These are phyloP conservation scores for Moesziomyces parantarcticus DNA, from an alignment of 1,284 basidiomycete species.

Conservation along the genomic window DNA sequence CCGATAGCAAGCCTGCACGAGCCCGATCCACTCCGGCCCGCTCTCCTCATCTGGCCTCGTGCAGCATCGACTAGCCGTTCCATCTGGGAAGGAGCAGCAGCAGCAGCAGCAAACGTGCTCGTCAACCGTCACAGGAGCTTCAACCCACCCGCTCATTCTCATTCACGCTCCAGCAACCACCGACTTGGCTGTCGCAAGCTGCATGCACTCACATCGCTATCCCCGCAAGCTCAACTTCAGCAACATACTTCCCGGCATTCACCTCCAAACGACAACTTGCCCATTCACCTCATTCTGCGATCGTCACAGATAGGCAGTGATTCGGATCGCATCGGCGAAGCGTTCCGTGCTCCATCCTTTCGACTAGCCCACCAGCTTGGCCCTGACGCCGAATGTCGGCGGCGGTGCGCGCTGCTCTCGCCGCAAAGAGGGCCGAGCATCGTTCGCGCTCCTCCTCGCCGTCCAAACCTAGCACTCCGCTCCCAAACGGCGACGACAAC, in stretches of 20 bases:
- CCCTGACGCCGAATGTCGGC: conserved; percentile 50
- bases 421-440: conserved; percentile 46
- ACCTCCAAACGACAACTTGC: too few relatives aligned
- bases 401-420: conserved; percentile 55
- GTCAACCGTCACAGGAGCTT: too few relatives aligned
- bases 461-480: conserved; percentile 21
- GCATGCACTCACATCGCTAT: too few relatives aligned
- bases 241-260: too few relatives aligned
- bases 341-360: background rate
- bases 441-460: conserved; percentile 41
- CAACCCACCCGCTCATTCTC: too few relatives aligned
- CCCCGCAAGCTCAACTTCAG: too few relatives aligned
- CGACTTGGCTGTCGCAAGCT: too few relatives aligned
- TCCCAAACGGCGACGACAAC: conserved; percentile 15
- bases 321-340: too few relatives aligned
- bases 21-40: background rate
- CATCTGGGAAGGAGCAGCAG: background rate
- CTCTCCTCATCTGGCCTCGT: background rate
- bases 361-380: background rate
- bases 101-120: too few relatives aligned
- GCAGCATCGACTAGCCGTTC: background rate
- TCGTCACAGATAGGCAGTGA: too few relatives aligned
- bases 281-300: too few relatives aligned
- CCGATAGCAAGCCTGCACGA: background rate
- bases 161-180: too few relatives aligned